Evolutionary conservation across 441 rosid species (phyloP).

Genomic region (Kokia cookei): DNA sequence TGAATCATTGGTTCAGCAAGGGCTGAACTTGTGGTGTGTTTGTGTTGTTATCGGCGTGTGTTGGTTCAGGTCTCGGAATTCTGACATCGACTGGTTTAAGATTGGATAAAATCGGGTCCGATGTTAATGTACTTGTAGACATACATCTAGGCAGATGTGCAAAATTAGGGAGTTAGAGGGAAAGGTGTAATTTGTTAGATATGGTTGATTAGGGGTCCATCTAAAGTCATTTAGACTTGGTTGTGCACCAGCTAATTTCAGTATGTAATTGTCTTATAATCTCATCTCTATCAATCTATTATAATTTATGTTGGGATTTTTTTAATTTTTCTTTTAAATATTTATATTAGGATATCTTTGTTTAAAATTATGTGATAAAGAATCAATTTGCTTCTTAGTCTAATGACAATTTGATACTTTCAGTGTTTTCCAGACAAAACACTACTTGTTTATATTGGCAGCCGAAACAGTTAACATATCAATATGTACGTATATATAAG

Average conservation of each 20-base stretch:
- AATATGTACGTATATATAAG: no score
- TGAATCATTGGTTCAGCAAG: slow-evolving; percentile 49
- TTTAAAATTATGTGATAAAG: no score
- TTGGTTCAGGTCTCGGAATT: slow-evolving; percentile 17
- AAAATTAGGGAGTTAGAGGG: background rate
- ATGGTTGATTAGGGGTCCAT: background rate
- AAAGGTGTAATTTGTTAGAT: background rate
- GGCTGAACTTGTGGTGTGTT: slow-evolving; percentile 51
- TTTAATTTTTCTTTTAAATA: no score
- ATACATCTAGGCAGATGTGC: background rate
- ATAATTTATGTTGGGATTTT: background rate
- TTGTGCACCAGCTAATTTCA: background rate
- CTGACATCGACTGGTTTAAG: slow-evolving; percentile 9
- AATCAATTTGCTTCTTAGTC: no score
- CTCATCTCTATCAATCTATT: background rate
- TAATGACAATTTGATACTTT: no score
- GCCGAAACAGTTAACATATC: no score
- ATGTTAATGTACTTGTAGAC: background rate
- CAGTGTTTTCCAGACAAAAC: no score
- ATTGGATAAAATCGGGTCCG: background rate
- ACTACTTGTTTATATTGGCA: no score
- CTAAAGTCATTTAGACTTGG: background rate
- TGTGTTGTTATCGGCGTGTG: slow-evolving; percentile 15
- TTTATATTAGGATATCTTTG: no score
- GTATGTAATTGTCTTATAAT: background rate